Base-by-base conservation (phyloP, 768 basidiomycete genomes). In the Tulasnella sp. region DNA sequence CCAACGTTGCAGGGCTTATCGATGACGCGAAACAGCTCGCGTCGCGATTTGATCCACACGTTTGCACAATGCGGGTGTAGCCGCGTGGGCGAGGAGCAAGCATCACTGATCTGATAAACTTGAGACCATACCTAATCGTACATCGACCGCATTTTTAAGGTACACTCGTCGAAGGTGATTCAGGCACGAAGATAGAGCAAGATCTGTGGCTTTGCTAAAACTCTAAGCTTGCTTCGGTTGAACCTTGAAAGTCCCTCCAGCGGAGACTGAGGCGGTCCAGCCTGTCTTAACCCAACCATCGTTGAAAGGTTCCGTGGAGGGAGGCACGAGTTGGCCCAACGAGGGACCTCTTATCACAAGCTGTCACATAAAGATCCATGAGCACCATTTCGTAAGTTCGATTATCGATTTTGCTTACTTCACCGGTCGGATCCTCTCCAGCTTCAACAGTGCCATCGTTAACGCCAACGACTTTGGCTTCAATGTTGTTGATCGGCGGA, bases 401-500 rank as follows among this genome's bases (percentile, higher is more conserved):
- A 34, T 35, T 14, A 11, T n/a, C n/a, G n/a, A n/a, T 7, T 19
- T 67, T 32, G 72, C 77, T 72, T 62, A 94, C 79, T 32, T 78
- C 77, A 0, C 92, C 92, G 7, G 77, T 79, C 1, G 91, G 91
- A 76, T 93, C 89, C 2, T 62, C 84, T 2, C 90, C 91, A 2
- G 76, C 80, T 77, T 92, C 92, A 8, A 92, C 82, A 11, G 80
- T 79, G 1, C 82, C 83, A 69, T 95, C 92, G 52, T 89, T 82
- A 11, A 92, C 85, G 0, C 84, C 88, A 0, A 84, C 77, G n/a
- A 98, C 83, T 78, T 94, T 90, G 5, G 86, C 88, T 79, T 97
- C 95, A 0, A 94, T 82, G 76, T 95, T 95, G 69, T 89, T 83
- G n/a, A 88, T 86, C 2, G 95, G 95, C 3, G 94, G 89, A 4